Base-by-base conservation (phyloP, 345 rosid species). In the Diplotaxis tenuifolia region DNA sequence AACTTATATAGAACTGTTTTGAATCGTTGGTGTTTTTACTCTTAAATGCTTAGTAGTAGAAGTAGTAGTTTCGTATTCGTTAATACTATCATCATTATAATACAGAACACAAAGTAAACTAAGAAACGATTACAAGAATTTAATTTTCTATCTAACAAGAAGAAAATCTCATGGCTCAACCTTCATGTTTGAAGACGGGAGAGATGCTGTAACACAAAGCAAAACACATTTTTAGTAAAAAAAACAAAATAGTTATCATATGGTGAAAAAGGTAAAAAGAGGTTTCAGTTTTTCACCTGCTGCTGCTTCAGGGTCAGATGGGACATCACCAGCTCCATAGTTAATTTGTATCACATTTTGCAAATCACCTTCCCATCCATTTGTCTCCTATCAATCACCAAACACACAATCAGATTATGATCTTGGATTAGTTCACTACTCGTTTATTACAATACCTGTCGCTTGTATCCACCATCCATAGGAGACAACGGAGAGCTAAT, bases 301-400 rank as follows among this genome's bases (percentile, higher is more conserved):
- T 38, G 47, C 47, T n/a, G 68, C 80, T 71, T 60, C 76, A 52
- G 76, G 68, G 4, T 77, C 89, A 34, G 82, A 80, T 52, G 93
- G 65, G 71, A 64, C 71, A 79, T 79, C 83, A 74, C 67, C 63
- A 49, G 80, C 76, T 79, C 82, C 91, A 69, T 85, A 89, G 79
- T 86, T 85, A 90, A 85, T 82, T 62, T 95, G 97, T 54, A 91
- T 79, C 67, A 86, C 90, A 77, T 92, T 88, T 84, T 88, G 91
- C 56, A 95, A 86, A 74, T 92, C 99, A 74, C 88, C 89, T 34
- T 88, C 93, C 99, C 99, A 95, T 50, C 77, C 78, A 78, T 75
- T 82, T n/a, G 86, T 75, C 45, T 84, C 81, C 97, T 94, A 45
- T 9, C 7, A 25, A 64, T 31, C 56, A 75, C 25, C 28, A 68